Conservation (phyloP, 257 asterid genomes). For the Sherardia arvensis region DNA sequence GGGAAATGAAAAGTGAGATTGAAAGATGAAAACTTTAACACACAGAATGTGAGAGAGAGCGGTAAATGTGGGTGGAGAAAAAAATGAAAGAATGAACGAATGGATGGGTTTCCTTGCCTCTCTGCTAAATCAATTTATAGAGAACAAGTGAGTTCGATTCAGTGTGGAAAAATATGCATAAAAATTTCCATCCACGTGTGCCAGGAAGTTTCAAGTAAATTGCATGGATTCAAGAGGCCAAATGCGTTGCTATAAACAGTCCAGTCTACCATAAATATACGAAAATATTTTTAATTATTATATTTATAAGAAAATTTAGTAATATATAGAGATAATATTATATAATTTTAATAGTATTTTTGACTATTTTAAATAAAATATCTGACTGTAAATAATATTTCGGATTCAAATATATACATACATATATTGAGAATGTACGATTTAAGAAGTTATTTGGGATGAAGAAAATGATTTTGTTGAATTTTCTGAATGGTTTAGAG, state of each 20-base stretch:
- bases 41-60: constrained; percentile 14
- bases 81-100: background rate
- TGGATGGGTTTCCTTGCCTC: constrained; percentile 5
- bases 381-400: too few species aligned
- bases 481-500: background rate
- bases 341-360: too few species aligned
- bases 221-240: background rate
- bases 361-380: too few species aligned
- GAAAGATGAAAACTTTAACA: background rate
- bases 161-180: background rate
- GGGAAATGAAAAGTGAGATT: background rate
- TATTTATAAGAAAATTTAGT: too few species aligned
- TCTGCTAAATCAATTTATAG: constrained; percentile 10
- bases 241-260: too few species aligned
- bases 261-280: too few species aligned
- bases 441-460: background rate
- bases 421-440: too few species aligned
- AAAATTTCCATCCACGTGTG: constrained; percentile 21
- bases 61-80: constrained; percentile 8
- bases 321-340: too few species aligned
- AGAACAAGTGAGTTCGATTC: background rate
- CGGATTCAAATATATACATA: too few species aligned
- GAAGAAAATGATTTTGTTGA: background rate
- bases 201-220: constrained; percentile 17
- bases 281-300: too few species aligned